Evolutionary conservation across 2,329 filamentous ascomycete genomes (phyloP), one percentile per base, ranked within the genome.

Genomic region (Escovopsis weberi): DNA sequence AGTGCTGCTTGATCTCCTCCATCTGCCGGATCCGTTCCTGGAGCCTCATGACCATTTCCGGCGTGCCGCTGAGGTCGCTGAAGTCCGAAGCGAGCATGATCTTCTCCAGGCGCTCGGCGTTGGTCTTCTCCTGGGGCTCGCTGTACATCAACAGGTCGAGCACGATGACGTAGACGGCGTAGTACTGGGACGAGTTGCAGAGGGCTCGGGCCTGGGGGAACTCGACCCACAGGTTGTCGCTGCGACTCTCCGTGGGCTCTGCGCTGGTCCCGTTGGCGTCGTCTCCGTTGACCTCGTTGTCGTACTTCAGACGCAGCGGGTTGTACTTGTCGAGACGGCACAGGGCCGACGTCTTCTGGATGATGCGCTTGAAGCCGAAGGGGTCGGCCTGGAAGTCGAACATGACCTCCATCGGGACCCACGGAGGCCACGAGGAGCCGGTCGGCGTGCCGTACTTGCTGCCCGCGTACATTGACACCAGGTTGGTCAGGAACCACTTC

Each of bases 31-130:
- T 94, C 8, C 91, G 82, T 54, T 93, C 83, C 60, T 99, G 91
- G 26, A 98, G 71, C 55, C 80, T 82, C 56, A 82, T 81, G 28
- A 98, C 88, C 78, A 94, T 89, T 58, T 89, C 85, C 0, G 91
- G 91, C 4, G 89, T 85, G 40, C 91, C 93, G 44, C 86, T 81
- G 37, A 99, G 71, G 58, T 99, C 91, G 59, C 89, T 98, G 58
- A 98, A 99, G 62, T 99, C 91, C 0, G 91, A 96, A 2, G 89
- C 91, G 39, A 98, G 76, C 79, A 98, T 95, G 53, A 99, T 98
- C 70, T 95, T 96, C 61, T 98, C 91, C 12, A 99, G 68, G 33
- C 86, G 79, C 64, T 98, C 93, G 54, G 74, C 94, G 45, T 93
- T 78, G n/a, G 89, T 93, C 72, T 98, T 98, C 62, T 98, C 91